Evolutionary conservation across 2,329 filamentous ascomycete species (phyloP), one percentile per base, ranked within the genome.

Genomic region (Penicillium sp.): DNA sequence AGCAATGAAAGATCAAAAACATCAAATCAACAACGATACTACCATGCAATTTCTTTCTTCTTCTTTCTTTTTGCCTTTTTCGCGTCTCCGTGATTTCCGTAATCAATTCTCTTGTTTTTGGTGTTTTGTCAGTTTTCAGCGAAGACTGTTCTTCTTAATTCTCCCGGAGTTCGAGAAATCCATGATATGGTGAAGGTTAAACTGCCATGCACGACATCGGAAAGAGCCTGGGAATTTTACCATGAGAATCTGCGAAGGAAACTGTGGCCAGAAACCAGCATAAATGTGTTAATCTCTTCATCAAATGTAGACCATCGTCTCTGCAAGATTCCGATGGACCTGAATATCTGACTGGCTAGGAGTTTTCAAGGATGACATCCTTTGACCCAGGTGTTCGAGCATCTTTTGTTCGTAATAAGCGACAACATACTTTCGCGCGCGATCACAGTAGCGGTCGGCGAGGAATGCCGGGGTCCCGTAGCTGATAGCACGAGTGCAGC

Each of bases 391-490:
- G 3, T 31, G 21, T 4, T 31, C 9, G 3, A 16, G n/a, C 9
- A 19, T 2, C 31, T 44, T 19, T 39, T 24, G n/a, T 1, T 61
- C 43, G 21, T 40, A 58, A 23, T 44, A 45, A 19, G 61, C 56
- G 14, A 54, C 47, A 3, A 59, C 48, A n/a, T 60, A 64, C 26
- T 58, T 57, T 2, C 61, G 60, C 10, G 51, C 63, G 8, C 63
- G 63, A 34, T 65, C 63, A 50, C 61, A 64, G 48, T 56, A 59
- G 14, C 47, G 50, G 36, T 65, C 63, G n/a, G 63, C 62, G 21
- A 65, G 51, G 54, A 65, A 65, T n/a, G 63, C 63, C 39, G 63
- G 63, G 10, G 63, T 65, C 46, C 47, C 33, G 43, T 65, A 65
- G 43, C 60, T 60, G 26, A 65, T 57, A 0, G 63, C 60, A 5